A percentile compares a stretch with the other conserved stretches of the same genome.
Evolutionary conservation across 2,329 filamentous ascomycete genomes (phyloP).

Genomic region (Stenocarpella maydis): DNA sequence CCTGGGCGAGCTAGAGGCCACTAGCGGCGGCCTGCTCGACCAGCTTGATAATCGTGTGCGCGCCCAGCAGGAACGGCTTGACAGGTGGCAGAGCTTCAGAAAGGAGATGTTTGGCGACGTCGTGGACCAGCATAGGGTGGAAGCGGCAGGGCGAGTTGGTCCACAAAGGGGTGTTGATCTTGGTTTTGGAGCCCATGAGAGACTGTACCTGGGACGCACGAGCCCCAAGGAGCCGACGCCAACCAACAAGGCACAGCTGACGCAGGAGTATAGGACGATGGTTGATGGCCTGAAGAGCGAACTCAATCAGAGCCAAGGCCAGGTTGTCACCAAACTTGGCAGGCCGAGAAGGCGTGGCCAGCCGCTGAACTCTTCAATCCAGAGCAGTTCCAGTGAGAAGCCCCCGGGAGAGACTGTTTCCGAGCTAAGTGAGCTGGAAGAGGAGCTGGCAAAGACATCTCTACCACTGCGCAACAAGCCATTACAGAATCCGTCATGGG

Average conservation of each 20-base stretch:
- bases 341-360: constrained; percentile 28
- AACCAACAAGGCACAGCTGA: constrained; percentile 40
- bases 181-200: constrained; percentile 61
- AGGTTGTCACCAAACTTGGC: constrained; percentile 39
- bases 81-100: constrained; percentile 77
- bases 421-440: constrained; percentile 63
- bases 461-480: constrained; percentile 15
- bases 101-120: constrained; percentile 53
- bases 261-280: constrained; percentile 54
- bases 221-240: constrained; percentile 42
- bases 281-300: constrained; percentile 53
- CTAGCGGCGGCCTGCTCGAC: constrained; percentile 64
- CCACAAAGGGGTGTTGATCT: constrained; percentile 58
- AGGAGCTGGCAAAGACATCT: constrained; percentile 47
- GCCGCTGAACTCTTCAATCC: background rate
- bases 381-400: constrained; percentile 31
- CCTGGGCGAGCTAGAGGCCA: constrained; percentile 63
- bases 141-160: constrained; percentile 37
- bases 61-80: constrained; percentile 72
- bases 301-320: constrained; percentile 44
- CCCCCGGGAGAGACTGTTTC: constrained; percentile 50
- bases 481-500: background rate
- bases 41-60: constrained; percentile 75
- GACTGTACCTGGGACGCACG: constrained; percentile 52
- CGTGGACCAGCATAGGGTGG: constrained; percentile 37